Evolutionary conservation across 2,329 filamentous ascomycete species (phyloP), one percentile per base, ranked within the genome.

Genomic region (Dothideomycetidae sp.): DNA sequence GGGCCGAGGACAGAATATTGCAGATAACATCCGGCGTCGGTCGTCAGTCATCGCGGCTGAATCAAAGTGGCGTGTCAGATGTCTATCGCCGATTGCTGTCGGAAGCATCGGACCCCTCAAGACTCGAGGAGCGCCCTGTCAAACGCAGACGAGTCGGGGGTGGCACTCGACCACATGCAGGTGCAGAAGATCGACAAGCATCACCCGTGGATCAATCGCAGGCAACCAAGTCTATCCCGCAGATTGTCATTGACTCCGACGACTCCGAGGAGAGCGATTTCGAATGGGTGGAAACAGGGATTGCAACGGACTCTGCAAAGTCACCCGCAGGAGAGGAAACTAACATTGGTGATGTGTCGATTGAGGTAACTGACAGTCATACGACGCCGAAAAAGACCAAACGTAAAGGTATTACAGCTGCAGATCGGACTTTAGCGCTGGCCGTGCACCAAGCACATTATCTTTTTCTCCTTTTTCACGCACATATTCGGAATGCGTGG

Each of bases 391-490:
- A 58, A 14, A 53, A 42, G 2, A 43, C 52, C 17, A 61, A 63
- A 44, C 61, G 69, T 36, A 72, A 68, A 43, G 65, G 69, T 13
- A 59, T 70, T 11, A 70, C 70, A 1, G 62, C 63, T 5, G 62
- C 64, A 1, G 75, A 79, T 44, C 75, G 68, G 44, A 68, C 65
- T 32, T 53, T 67, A 18, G 73, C 86, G 13, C 55, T 90, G 18
- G 71, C 83, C 36, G 67, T 85, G n/a, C 90, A 98, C 57, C 93
- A 88, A 57, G 66, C 76, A 43, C 86, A 98, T 58, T 46, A 96
- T 0, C 61, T 94, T 10, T 93, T 83, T 53, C 66, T 98, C 2
- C 59, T 98, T 11, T 73, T 75, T 7, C 83, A 96, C 56, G 70
- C 78, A 11, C 71, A 81, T 46, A 66, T 74, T 40, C 75, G 86